Conservation (phyloP, 2,329 filamentous ascomycete species). For the Torrubiella hemipterigena region DNA sequence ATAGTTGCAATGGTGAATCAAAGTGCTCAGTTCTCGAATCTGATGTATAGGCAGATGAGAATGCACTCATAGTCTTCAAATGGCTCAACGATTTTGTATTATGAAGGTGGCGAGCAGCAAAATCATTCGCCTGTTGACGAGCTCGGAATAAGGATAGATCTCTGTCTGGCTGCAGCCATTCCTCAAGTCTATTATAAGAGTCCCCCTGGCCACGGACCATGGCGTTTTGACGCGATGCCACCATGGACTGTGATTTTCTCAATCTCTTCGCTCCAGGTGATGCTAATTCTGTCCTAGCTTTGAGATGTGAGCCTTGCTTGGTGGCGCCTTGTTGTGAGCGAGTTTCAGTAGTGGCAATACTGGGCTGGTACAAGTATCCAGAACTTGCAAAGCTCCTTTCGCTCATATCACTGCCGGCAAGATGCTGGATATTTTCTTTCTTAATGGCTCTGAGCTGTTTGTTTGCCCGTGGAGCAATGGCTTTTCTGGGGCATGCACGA, state of each 20-base stretch:
- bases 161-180: not conserved
- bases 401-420: too few species aligned
- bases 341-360: too few species aligned
- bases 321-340: too few species aligned
- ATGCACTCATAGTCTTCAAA: constrained; percentile 19
- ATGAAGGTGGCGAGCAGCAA: constrained; percentile 17
- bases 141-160: not conserved
- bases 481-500: constrained; percentile 15
- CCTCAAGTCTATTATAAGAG: not conserved
- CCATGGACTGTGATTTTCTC: constrained; percentile 43
- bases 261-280: not conserved
- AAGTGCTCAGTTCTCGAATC: too few species aligned
- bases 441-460: too few species aligned
- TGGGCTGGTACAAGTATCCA: too few species aligned
- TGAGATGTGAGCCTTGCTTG: too few species aligned
- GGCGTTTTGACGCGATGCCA: constrained; percentile 10
- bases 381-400: too few species aligned
- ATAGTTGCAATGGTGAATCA: too few species aligned
- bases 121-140: not conserved
- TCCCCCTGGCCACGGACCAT: not conserved
- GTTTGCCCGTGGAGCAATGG: constrained; percentile 17
- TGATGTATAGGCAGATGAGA: constrained; percentile 1
- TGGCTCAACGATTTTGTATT: constrained; percentile 46
- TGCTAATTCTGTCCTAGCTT: too few species aligned
- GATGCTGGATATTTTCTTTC: too few species aligned